These are phyloP conservation scores for Melanomma pulvis-pyrius DNA, from an alignment of 495 filamentous ascomycete genomes.

Conservation along the genomic window DNA sequence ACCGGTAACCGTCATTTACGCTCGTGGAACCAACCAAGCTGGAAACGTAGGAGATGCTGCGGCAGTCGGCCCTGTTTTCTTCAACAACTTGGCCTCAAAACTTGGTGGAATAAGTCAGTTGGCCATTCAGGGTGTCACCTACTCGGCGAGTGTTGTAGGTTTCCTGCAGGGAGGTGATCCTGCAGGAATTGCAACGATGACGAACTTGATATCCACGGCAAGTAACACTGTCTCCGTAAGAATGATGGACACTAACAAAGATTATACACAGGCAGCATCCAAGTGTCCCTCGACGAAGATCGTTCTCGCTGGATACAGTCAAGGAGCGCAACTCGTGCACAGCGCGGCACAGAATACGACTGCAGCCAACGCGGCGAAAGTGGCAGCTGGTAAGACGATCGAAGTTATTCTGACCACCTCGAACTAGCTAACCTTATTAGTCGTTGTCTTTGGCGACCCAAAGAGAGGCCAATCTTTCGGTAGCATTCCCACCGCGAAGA, in stretches of 20 bases:
- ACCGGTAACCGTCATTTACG: not conserved
- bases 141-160: constrained; percentile 1
- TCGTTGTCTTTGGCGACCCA: constrained; percentile 10
- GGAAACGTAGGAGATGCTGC: constrained; percentile 6
- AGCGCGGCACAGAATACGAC: not conserved
- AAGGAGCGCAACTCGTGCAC: constrained; percentile 12
- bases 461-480: constrained; percentile 1
- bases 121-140: constrained; percentile 14
- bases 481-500: not conserved
- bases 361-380: not conserved
- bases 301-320: constrained; percentile 10
- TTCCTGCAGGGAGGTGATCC: constrained; percentile 4
- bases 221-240: not conserved
- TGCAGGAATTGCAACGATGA: constrained; percentile 5
- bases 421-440: not conserved
- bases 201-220: constrained; percentile 1
- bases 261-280: not conserved
- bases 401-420: not conserved
- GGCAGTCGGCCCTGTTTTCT: constrained; percentile 6
- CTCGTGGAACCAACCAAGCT: constrained; percentile 2
- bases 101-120: constrained; percentile 5
- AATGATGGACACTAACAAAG: not conserved
- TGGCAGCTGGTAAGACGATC: constrained; percentile 8
- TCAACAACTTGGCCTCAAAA: not conserved
- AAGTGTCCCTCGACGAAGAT: constrained; percentile 12